Percentiles rank a stretch among this genome's conserved stretches.
These are phyloP conservation scores for Novakomyces olei DNA, from an alignment of 805 yeast genomes.

Conservation along the genomic window DNA sequence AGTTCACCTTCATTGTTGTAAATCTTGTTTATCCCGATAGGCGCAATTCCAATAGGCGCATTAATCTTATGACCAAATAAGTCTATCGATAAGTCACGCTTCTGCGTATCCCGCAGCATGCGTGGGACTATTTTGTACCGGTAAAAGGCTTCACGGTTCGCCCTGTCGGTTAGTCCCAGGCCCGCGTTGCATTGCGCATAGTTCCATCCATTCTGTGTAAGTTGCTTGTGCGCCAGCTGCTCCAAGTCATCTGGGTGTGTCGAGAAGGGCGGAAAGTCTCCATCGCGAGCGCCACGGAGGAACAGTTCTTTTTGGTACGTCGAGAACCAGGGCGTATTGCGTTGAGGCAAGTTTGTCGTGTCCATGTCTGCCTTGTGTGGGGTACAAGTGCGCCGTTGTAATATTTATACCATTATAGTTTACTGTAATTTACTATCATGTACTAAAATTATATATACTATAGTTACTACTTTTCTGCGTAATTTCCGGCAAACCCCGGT, in stretches of 20 bases:
- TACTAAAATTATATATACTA: too few species aligned
- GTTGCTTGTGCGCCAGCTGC: background rate
- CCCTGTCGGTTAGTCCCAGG: slow-evolving; percentile 5
- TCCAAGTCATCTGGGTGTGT: background rate
- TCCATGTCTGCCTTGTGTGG: too few species aligned
- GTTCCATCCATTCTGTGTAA: background rate
- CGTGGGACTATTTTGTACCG: slow-evolving; percentile 7
- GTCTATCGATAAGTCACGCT: slow-evolving; percentile 6
- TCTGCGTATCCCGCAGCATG: slow-evolving; percentile 6
- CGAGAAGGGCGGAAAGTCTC: background rate
- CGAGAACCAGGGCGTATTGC: background rate
- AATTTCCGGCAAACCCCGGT: too few species aligned
- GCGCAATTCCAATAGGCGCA: slow-evolving; percentile 12
- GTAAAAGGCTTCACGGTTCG: slow-evolving; percentile 7
- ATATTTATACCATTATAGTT: too few species aligned
- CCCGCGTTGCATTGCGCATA: slow-evolving; percentile 4
- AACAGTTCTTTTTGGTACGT: background rate
- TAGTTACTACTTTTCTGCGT: too few species aligned
- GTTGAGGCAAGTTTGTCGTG: background rate
- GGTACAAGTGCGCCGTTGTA: too few species aligned
- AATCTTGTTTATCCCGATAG: slow-evolving; percentile 13
- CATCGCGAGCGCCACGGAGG: background rate
- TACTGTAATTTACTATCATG: too few species aligned
- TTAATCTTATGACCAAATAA: slow-evolving; percentile 10
- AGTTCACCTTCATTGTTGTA: slow-evolving; percentile 12